These are phyloP conservation scores for Myxozyma lipomycoides DNA, from an alignment of 805 yeast genomes.

Conservation along the genomic window DNA sequence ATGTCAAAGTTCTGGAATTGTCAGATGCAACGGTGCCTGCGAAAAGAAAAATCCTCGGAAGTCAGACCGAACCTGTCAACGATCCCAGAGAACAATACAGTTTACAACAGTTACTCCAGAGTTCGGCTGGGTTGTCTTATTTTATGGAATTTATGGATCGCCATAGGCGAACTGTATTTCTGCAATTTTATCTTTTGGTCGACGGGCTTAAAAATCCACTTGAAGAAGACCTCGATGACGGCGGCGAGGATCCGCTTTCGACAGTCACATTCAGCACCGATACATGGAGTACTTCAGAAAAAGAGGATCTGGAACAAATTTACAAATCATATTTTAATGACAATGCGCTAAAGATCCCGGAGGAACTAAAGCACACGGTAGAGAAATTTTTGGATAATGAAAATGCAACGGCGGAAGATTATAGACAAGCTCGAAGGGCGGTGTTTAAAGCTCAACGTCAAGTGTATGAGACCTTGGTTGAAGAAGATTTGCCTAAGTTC, in stretches of 20 bases:
- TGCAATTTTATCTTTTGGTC: slow-evolving; percentile 65
- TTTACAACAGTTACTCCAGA: slow-evolving; percentile 46
- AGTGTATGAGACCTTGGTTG: slow-evolving; percentile 49
- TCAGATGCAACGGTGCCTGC: slow-evolving; percentile 25
- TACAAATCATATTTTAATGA: slow-evolving; percentile 44
- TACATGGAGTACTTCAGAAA: slow-evolving; percentile 38
- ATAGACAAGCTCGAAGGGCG: slow-evolving; percentile 53
- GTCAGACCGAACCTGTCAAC: too few species aligned
- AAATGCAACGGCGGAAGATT: slow-evolving; percentile 34
- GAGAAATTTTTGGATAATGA: slow-evolving; percentile 36
- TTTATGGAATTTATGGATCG: slow-evolving; percentile 55
- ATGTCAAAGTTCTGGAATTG: slow-evolving; percentile 33
- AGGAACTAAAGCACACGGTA: slow-evolving; percentile 38
- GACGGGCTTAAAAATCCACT: slow-evolving; percentile 70
- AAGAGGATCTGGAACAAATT: slow-evolving; percentile 52
- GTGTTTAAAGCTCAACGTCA: slow-evolving; percentile 58
- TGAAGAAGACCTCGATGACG: slow-evolving; percentile 42
- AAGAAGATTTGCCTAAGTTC: slow-evolving; percentile 55
- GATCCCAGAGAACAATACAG: slow-evolving; percentile 36
- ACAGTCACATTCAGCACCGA: slow-evolving; percentile 5
- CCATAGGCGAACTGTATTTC: slow-evolving; percentile 43
- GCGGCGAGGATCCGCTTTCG: slow-evolving; percentile 25
- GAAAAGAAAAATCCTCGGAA: background rate
- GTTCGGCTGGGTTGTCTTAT: slow-evolving; percentile 46
- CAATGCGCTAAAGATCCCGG: slow-evolving; percentile 23